Percentiles rank a stretch among this genome's conserved stretches.
Evolutionary conservation across 108 stramenopile species (phyloP).

Genomic region (Nitzschia sp.): DNA sequence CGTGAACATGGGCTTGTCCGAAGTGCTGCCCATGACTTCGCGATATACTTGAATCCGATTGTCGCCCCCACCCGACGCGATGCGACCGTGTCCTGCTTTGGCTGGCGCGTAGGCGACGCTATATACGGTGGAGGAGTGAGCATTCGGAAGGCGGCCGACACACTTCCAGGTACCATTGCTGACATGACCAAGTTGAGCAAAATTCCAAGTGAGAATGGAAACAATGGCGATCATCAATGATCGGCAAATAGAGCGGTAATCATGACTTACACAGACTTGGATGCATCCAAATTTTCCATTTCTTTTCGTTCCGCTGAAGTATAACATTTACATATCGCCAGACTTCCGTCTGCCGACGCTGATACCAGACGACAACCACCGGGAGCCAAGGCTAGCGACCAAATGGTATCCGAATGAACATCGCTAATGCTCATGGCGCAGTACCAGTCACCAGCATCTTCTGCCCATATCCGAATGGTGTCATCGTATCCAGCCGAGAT

Average conservation of each 20-base stretch:
- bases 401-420: slow-evolving; percentile 86
- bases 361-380: slow-evolving; percentile 76
- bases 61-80: slow-evolving; percentile 88
- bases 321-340: slow-evolving; percentile 77
- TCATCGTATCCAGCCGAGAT: slow-evolving; percentile 91
- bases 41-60: slow-evolving; percentile 80
- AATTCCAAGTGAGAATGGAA: slow-evolving; percentile 2
- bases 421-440: slow-evolving; percentile 73
- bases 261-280: background rate
- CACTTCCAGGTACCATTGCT: slow-evolving; percentile 71
- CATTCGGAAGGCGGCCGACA: slow-evolving; percentile 66
- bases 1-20: slow-evolving; percentile 69
- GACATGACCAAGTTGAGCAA: slow-evolving; percentile 2
- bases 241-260: background rate
- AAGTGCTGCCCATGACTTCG: slow-evolving; percentile 53
- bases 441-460: slow-evolving; percentile 96
- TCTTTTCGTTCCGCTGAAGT: slow-evolving; percentile 55
- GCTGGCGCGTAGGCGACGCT: slow-evolving; percentile 82
- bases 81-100: slow-evolving; percentile 70
- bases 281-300: slow-evolving; percentile 13
- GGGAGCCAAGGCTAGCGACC: slow-evolving; percentile 83
- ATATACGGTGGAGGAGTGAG: slow-evolving; percentile 72
- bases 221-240: too few relatives aligned
- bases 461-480: slow-evolving; percentile 92
- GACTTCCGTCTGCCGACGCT: slow-evolving; percentile 73